Evolutionary conservation across 2,329 filamentous ascomycete species (phyloP), one percentile per base, ranked within the genome.

Genomic region (Aplosporella prunicola): DNA sequence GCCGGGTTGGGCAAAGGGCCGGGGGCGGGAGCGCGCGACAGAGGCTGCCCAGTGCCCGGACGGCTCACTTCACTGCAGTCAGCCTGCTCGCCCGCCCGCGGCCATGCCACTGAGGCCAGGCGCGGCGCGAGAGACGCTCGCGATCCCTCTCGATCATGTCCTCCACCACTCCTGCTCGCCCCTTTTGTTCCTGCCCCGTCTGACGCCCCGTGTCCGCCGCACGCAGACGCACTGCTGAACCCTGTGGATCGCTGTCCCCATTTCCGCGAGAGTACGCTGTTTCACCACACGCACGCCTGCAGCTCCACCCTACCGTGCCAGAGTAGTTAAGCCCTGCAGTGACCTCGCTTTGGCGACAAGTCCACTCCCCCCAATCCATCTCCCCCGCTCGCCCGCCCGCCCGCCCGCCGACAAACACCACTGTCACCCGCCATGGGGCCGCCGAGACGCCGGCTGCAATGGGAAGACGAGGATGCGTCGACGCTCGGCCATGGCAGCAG

Each of bases 241-340:
- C 28, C 25, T 27, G 25, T 36, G 34, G 35, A 38, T 38, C 35
- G 35, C 35, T 38, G 35, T 25, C 35, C n/a, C 35, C 28, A 38
- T 38, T 32, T n/a, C n/a, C n/a, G n/a, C n/a, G n/a, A 38, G 27
- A 28, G 27, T 32, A 31, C 27, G 35, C 35, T 24, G 35, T 38
- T 38, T 31, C 35, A 38, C 35, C 35, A 38, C 26, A 26, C 35
- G 28, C 35, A 38, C n/a, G 35, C 35, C 35, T 32, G 35, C 35
- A 38, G 35, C 35, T 38, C 35, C 35, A 32, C 35, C 35, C 27
- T 38, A 28, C 29, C 35, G n/a, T n/a, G n/a, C n/a, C n/a, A n/a
- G n/a, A n/a, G n/a, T n/a, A n/a, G n/a, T 31, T 38, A 31, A 38
- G 34, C 34, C 34, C 25, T 35, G 33, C 33, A 14, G 27, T 27